These are phyloP conservation scores for Alloteropsis semialata DNA, from an alignment of 176 grass and related monocot species.

Conservation along the genomic window DNA sequence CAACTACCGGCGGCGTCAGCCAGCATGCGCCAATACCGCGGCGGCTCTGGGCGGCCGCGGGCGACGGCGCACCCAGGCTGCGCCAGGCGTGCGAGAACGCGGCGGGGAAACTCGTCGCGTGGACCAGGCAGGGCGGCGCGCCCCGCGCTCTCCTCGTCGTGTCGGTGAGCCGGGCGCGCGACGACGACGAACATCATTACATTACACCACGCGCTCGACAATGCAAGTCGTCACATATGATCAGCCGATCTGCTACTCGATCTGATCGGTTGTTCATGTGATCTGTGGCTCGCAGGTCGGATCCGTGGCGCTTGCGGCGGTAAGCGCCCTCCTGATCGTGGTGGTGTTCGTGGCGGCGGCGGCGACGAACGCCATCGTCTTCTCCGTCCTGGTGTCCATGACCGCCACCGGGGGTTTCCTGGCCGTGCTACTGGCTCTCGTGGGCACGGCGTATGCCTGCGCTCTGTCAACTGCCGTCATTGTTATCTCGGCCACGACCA, in stretches of 20 bases:
- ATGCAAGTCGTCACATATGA: background rate
- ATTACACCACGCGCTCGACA: background rate
- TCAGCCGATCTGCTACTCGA: no score
- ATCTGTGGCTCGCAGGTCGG: constrained; percentile 45
- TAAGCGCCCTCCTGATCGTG: constrained; percentile 53
- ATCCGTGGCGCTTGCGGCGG: constrained; percentile 47
- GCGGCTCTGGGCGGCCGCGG: constrained; percentile 17
- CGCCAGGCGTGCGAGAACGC: constrained; percentile 31
- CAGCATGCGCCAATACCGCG: background rate
- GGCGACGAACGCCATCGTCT: constrained; percentile 45
- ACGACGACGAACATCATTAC: background rate
- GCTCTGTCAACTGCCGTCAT: constrained; percentile 49
- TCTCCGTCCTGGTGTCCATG: constrained; percentile 63
- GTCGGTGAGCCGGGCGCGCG: constrained; percentile 47
- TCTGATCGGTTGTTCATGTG: background rate
- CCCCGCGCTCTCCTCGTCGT: constrained; percentile 52
- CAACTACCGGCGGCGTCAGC: background rate
- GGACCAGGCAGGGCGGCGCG: constrained; percentile 57
- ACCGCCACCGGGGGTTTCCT: constrained; percentile 60
- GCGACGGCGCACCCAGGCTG: constrained; percentile 43
- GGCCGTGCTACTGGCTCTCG: constrained; percentile 47
- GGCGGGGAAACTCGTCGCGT: constrained; percentile 42
- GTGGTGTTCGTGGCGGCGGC: constrained; percentile 41
- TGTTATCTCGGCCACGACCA: constrained; percentile 45
- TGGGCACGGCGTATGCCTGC: constrained; percentile 54